Base-by-base conservation (phyloP, 1,139 yeast genomes). In the Kluyveromyces sp. region DNA sequence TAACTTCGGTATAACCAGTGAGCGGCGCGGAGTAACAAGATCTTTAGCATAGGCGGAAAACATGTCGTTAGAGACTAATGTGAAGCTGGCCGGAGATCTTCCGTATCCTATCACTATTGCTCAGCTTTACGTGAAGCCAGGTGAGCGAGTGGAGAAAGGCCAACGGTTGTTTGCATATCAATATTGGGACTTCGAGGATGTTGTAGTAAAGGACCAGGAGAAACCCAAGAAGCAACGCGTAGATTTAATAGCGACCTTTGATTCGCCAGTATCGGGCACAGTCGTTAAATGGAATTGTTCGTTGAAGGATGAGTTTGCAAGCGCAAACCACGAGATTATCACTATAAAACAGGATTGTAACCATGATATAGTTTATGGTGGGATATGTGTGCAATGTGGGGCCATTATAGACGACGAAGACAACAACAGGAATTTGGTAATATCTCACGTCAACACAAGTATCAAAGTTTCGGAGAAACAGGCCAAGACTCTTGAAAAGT, bases 341-440 rank as follows among this genome's bases (percentile, higher is more conserved):
- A 66, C 71, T 39, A 73, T 92, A 13, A 64, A 70, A 38, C 96
- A 94, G 59, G 89, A 94, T 0, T 92, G 99, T 58, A 74, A 87
- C 9, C 99, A 92, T 62, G 79, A 94, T 1, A 92, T 94, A n/a
- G 96, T 92, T 55, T 92, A 83, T 58, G 95, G 95, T 15, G 98
- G 98, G 0, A 70, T 92, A 38, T 92, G 99, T 68, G 97, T 96
- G 0, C 67, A 88, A 29, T 92, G 99, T 64, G 98, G 98, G 6
- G 77, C 78, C 47, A 74, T 85, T 2, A 75, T 89, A n/a, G 89
- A 80, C 46, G 94, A 81, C 52, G 88, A 80, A 53, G 42, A 42
- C 4, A 30, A 40, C 37, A 19, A 30, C n/a, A 35, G 35, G 16
- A 49, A 46, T 12, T 40, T 60, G 18, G 71, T 88, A 20, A 87